phyloP scores from a whole-genome alignment of 106 monocot genomes.

The Iris macrosiphon region DNA sequence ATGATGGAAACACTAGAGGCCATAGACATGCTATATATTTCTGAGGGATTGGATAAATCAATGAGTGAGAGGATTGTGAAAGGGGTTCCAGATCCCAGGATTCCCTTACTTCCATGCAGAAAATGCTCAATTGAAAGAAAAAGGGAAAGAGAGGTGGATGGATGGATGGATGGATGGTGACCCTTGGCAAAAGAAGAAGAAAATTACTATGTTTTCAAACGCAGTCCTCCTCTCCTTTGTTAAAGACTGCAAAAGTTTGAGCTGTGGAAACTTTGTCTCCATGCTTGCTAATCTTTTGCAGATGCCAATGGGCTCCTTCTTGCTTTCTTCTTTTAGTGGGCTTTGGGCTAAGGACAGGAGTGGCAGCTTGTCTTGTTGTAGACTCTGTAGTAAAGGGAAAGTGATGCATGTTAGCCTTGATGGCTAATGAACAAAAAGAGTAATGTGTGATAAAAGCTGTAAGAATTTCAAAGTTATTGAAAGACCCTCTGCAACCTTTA shows the following conservation, averaged over 20 bases:
- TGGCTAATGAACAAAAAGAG: conserved; percentile 18
- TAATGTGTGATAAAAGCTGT: conserved; percentile 10
- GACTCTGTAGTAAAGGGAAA: neutral
- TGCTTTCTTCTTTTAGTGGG: conserved; percentile 8
- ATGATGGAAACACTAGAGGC: conserved; percentile 16
- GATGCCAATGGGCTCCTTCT: conserved; percentile 17
- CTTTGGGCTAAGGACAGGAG: conserved; percentile 11
- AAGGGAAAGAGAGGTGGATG: conserved; percentile 8
- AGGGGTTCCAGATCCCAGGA: conserved; percentile 40
- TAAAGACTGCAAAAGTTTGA: conserved; percentile 33
- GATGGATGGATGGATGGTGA: conserved; percentile 13
- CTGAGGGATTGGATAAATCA: conserved; percentile 2
- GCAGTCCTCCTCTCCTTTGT: conserved; percentile 15
- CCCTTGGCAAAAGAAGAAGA: conserved; percentile 12
- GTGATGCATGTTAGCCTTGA: conserved; percentile 1
- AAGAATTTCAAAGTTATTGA: conserved; percentile 4
- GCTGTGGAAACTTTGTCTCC: conserved; percentile 62
- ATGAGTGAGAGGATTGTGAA: conserved; percentile 1
- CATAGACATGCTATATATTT: conserved; percentile 4
- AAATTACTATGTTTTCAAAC: neutral
- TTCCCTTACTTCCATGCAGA: conserved; percentile 59
- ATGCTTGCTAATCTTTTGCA: conserved; percentile 22
- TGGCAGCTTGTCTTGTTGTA: conserved; percentile 23
- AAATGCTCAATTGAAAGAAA: conserved; percentile 3
- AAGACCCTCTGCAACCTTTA: neutral